Conservation (phyloP, 1,284 basidiomycete species). For the Tremellales sp. region DNA sequence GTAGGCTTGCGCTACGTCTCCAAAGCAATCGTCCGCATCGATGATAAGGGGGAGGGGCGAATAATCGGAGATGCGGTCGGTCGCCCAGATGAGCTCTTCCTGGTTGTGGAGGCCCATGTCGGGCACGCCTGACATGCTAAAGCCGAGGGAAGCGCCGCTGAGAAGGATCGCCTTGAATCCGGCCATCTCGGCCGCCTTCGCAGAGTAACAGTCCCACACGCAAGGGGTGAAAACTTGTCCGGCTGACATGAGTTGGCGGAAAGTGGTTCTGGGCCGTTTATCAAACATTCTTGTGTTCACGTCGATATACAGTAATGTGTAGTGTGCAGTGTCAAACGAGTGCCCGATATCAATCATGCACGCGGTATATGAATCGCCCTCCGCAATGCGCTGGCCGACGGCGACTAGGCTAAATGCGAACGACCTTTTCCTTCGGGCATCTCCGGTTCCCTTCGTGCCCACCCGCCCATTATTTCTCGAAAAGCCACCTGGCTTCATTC, state of each 20-base stretch:
- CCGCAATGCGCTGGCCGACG: too few species aligned
- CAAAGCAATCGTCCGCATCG: conserved; percentile 13
- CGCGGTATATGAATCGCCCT: too few species aligned
- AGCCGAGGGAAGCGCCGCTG: conserved; percentile 10
- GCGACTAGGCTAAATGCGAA: too few species aligned
- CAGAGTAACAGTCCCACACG: conserved; percentile 12
- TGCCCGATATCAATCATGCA: too few species aligned
- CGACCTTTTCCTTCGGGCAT: too few species aligned
- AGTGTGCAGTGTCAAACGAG: too few species aligned
- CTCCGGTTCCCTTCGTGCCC: too few species aligned
- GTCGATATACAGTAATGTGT: neutral
- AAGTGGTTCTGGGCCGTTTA: conserved; percentile 5
- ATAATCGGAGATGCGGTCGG: conserved; percentile 10
- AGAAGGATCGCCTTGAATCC: conserved; percentile 11
- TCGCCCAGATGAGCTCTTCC: conserved; percentile 13
- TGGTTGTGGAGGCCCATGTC: conserved; percentile 13
- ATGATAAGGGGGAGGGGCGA: conserved; percentile 11
- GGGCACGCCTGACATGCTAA: conserved; percentile 12
- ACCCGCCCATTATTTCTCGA: too few species aligned
- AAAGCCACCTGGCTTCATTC: too few species aligned
- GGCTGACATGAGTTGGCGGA: conserved; percentile 4
- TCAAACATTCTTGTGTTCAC: conserved; percentile 5
- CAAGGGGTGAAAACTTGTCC: conserved; percentile 10
- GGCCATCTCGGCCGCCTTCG: conserved; percentile 11
- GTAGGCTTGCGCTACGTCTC: conserved; percentile 10